Percentiles rank a stretch among this genome's conserved stretches.
Evolutionary conservation across 352 stramenopile genomes (phyloP).

Genomic region (Phytophthora chlamydospora): DNA sequence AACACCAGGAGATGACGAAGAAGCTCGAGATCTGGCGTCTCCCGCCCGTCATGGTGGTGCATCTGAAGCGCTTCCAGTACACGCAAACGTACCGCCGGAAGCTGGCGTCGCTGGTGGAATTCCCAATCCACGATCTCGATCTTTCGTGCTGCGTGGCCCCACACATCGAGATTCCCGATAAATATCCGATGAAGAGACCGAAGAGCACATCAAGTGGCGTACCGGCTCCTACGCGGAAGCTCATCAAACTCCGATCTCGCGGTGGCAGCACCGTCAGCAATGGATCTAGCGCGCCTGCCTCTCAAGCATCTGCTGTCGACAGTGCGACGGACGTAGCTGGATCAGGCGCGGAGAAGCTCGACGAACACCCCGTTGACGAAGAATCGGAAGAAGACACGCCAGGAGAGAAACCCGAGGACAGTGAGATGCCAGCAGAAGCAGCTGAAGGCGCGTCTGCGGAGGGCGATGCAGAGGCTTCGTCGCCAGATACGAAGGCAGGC

Average conservation of each 20-base stretch:
- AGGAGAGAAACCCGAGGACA: constrained; percentile 32
- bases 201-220: constrained; percentile 34
- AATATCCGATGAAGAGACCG: constrained; percentile 74
- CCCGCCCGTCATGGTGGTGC: constrained; percentile 97
- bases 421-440: constrained; percentile 15
- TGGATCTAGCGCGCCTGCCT: constrained; percentile 19
- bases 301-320: constrained; percentile 15
- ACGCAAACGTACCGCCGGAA: constrained; percentile 92
- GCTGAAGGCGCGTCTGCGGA: constrained; percentile 13
- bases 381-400: constrained; percentile 18
- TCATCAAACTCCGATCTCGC: constrained; percentile 42
- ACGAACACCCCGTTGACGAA: constrained; percentile 8
- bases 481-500: constrained; percentile 14
- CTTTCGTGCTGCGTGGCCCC: constrained; percentile 90
- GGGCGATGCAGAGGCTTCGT: constrained; percentile 16
- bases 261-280: constrained; percentile 30
- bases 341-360: constrained; percentile 11
- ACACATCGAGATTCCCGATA: constrained; percentile 78
- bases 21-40: constrained; percentile 97
- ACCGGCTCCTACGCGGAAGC: constrained; percentile 27
- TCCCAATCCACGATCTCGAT: constrained; percentile 96
- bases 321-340: constrained; percentile 16
- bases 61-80: constrained; percentile 99
- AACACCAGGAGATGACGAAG: constrained; percentile 97
- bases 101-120: constrained; percentile 93